phyloP scores from a whole-genome alignment of 345 rosid genomes.

The Kernera saxatilis region DNA sequence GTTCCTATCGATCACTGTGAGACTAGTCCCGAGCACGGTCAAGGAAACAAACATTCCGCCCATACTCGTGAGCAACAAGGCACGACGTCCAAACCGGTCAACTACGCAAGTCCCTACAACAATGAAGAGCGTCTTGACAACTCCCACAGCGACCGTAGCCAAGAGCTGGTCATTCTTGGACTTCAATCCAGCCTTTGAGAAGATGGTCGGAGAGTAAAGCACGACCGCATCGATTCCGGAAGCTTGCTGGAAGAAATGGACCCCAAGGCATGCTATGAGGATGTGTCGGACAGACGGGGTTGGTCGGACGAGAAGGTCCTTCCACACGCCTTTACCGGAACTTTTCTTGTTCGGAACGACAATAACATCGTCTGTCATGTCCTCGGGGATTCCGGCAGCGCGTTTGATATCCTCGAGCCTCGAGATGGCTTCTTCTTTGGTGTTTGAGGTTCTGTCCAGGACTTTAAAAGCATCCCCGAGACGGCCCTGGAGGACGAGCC shows the following conservation, averaged over 20 bases:
- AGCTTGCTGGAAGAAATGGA: constrained; percentile 70
- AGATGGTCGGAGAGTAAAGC: constrained; percentile 55
- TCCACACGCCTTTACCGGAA: constrained; percentile 52
- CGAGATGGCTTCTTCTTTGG: constrained; percentile 41
- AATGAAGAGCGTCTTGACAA: constrained; percentile 43
- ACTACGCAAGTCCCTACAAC: constrained; percentile 46
- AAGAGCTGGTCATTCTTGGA: constrained; percentile 42
- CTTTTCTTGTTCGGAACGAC: constrained; percentile 4
- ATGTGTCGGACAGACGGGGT: constrained; percentile 46
- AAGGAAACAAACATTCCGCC: constrained; percentile 49
- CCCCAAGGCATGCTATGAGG: constrained; percentile 51
- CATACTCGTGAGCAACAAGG: constrained; percentile 53
- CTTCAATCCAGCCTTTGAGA: constrained; percentile 50
- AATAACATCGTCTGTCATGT: constrained; percentile 39
- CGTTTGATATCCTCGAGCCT: constrained; percentile 45
- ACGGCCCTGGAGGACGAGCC: constrained; percentile 58
- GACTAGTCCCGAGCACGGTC: constrained; percentile 42
- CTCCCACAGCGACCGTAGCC: constrained; percentile 54
- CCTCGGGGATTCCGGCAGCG: constrained; percentile 29
- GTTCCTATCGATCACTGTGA: constrained; percentile 25
- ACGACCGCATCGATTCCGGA: constrained; percentile 70
- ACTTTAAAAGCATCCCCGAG: constrained; percentile 49
- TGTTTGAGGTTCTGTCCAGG: constrained; percentile 41
- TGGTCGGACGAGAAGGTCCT: constrained; percentile 47
- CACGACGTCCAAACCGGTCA: constrained; percentile 61